Evolutionary conservation across 2,329 filamentous ascomycete species (phyloP), one percentile per base, ranked within the genome.

Genomic region (Zymoseptoria tritici): DNA sequence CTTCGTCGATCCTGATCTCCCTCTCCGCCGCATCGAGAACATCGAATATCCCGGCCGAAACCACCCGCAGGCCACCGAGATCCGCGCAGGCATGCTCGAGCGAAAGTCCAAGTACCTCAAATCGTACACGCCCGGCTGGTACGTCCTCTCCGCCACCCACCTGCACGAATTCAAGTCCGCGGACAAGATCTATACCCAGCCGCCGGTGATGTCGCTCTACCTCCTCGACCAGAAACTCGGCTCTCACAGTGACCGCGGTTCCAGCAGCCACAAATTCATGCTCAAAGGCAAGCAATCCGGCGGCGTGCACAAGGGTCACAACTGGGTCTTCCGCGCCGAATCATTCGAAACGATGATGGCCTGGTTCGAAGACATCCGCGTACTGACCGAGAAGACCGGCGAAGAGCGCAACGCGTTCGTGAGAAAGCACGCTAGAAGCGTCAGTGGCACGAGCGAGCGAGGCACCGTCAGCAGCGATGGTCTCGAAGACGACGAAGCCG

Each of bases 151-250:
- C 68, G 90, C 94, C 16, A 97, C 94, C 58, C 94, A 99, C 76
- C 83, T 99, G 21, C 94, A 99, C 78, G 94, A 99, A 76, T 99
- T 97, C 83, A 97, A 96, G 74, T 96, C 91, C n/a, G 91, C 91
- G 66, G 93, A 97, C 76, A 92, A 93, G 73, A 88, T 87, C 64
- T 81, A 82, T 68, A 81, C 84, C 61, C 90, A 94, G 75, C 87
- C 89, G 49, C 94, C 94, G 0, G 85, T 97, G 72, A 97, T 99
- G 93, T 97, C 94, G 50, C 81, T 99, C 58, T 96, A 94, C 72
- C 83, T 99, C 26, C 89, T 89, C 6, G 94, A 97, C 68, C 94
- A 97, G 76, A 97, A 96, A 73, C 82, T 99, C 59, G 94, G 94
- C 46, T 95, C 92, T 42, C 91, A 95, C 72, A 97, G 93, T 9